Percentiles rank a stretch among this genome's conserved stretches.
Evolutionary conservation across 129 eudicot species (phyloP).

Genomic region (Dittrichia graveolens): DNA sequence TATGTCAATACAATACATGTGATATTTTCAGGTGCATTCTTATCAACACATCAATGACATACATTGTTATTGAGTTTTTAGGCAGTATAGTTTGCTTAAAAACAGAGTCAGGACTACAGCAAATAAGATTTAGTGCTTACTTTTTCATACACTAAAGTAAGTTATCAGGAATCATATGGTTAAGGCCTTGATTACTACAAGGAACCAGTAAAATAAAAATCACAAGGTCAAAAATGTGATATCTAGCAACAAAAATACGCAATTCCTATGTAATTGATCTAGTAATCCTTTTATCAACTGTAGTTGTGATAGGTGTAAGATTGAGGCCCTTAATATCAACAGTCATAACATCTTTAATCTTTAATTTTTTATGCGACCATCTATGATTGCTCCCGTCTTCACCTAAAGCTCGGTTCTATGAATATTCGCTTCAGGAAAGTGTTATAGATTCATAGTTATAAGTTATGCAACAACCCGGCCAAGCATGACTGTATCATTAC

Average conservation of each 20-base stretch:
- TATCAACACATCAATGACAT: constrained; percentile 1
- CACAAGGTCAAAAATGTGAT: neutral
- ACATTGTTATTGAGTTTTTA: neutral
- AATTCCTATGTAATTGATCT: neutral
- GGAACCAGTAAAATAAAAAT: neutral
- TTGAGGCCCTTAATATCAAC: too few species aligned
- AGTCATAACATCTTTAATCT: too few species aligned
- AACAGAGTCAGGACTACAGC: neutral
- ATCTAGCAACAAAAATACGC: neutral
- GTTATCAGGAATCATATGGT: neutral
- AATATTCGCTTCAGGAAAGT: neutral
- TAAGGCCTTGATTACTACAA: neutral
- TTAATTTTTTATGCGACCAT: neutral
- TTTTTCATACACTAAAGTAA: neutral
- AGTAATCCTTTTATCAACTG: too few species aligned
- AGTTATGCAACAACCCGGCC: neutral
- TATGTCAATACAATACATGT: neutral
- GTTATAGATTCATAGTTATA: neutral
- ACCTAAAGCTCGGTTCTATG: too few species aligned
- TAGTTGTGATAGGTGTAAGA: too few species aligned
- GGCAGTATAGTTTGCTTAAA: neutral
- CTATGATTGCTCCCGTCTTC: too few species aligned
- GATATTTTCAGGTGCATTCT: neutral
- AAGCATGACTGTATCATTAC: neutral
- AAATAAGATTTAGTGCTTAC: neutral